Percentiles rank a stretch among this genome's conserved stretches.
Evolutionary conservation across 805 yeast species (phyloP).

Genomic region (Wickerhamiella sorbophila): DNA sequence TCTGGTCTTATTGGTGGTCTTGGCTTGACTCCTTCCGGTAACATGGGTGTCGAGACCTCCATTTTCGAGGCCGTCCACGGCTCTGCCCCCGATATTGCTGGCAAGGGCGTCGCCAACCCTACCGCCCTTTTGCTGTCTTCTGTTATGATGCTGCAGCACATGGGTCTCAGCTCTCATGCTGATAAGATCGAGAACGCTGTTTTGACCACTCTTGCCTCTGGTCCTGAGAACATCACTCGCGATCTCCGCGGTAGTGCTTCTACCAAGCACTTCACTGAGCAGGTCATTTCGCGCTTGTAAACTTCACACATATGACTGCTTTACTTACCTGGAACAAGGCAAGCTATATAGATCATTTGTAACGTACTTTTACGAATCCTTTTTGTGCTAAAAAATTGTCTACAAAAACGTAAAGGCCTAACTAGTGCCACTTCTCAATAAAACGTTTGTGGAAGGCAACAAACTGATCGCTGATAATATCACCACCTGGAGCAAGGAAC

Average conservation of each 20-base stretch:
- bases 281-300: slow-evolving; percentile 69
- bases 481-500: slow-evolving; percentile 80
- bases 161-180: slow-evolving; percentile 76
- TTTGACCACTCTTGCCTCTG: slow-evolving; percentile 76
- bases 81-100: slow-evolving; percentile 99
- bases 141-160: slow-evolving; percentile 98
- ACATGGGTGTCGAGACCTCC: slow-evolving; percentile 96
- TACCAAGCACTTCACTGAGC: slow-evolving; percentile 79
- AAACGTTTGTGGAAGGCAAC: slow-evolving; percentile 63
- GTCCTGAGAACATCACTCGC: slow-evolving; percentile 90
- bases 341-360: not conserved
- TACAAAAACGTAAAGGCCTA: not conserved
- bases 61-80: slow-evolving; percentile 99
- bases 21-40: slow-evolving; percentile 97
- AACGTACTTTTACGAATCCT: not conserved
- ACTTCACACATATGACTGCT: not conserved
- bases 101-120: slow-evolving; percentile 98
- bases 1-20: slow-evolving; percentile 97
- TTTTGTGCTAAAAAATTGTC: not conserved
- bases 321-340: not conserved
- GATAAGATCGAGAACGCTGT: slow-evolving; percentile 81
- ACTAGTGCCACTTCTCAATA: slow-evolving; percentile 35
- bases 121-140: slow-evolving; percentile 92
- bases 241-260: slow-evolving; percentile 89
- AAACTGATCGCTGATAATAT: slow-evolving; percentile 75